phyloP scores from a whole-genome alignment of 2,329 filamentous ascomycete species.

The Penicillium sp. region DNA sequence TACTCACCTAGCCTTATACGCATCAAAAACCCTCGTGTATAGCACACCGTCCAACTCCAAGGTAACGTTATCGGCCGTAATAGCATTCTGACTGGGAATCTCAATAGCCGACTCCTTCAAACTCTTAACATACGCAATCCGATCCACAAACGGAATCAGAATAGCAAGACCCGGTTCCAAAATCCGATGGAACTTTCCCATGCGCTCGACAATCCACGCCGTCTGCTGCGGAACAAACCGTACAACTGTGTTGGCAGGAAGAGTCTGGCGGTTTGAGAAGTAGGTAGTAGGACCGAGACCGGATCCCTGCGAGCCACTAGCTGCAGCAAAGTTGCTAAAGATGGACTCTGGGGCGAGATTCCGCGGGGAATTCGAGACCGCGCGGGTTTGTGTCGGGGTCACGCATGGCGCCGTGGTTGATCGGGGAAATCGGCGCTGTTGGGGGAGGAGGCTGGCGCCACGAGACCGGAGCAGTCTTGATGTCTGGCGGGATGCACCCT shows the following conservation, averaged over 20 bases:
- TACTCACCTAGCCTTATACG: conserved; percentile 90
- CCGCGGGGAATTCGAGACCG: conserved; percentile 40
- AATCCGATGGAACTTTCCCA: conserved; percentile 96
- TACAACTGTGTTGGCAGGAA: conserved; percentile 92
- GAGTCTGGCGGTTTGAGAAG: conserved; percentile 68
- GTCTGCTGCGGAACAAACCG: conserved; percentile 99
- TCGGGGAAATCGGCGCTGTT: conserved; percentile 32
- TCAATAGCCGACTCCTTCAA: conserved; percentile 96
- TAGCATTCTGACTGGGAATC: conserved; percentile 96
- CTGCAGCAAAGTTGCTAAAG: conserved; percentile 38
- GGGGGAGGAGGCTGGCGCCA: conserved; percentile 32
- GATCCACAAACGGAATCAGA: conserved; percentile 86
- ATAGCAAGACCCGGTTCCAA: conserved; percentile 89
- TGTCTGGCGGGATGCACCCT: conserved; percentile 45
- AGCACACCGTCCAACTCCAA: conserved; percentile 94
- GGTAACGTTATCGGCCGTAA: conserved; percentile 98
- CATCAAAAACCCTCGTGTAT: conserved; percentile 95
- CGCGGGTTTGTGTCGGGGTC: conserved; percentile 36
- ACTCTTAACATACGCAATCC: conserved; percentile 97
- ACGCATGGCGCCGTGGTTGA: conserved; percentile 31
- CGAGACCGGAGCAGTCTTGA: conserved; percentile 41
- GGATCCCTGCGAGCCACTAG: conserved; percentile 30
- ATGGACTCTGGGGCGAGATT: conserved; percentile 42
- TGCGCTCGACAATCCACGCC: conserved; percentile 98
- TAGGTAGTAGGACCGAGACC: conserved; percentile 69